Base-by-base conservation (phyloP, 2,329 filamentous ascomycete species). In the Ceratocystiopsis minuta region DNA sequence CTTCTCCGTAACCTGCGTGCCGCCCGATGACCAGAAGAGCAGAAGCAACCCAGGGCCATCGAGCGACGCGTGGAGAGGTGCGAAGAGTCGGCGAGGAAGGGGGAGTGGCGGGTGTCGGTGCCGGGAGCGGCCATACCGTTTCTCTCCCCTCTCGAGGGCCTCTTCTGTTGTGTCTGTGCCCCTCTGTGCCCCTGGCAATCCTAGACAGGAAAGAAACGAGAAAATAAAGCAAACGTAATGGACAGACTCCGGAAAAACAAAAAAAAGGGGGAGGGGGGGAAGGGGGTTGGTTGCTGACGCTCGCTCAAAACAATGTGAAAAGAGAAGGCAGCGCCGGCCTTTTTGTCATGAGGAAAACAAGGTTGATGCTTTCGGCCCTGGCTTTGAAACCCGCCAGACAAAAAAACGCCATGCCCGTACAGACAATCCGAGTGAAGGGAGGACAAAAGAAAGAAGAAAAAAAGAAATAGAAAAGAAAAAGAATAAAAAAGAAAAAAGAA, bases 71-170 rank as follows among this genome's bases (percentile, higher is more conserved):
- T 32, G 38, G 33, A 20, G 36, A 13, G 18, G 15, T 13, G 16
- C 20, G 18, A 14, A 28, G 7, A 28, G 14, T 14, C 13, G 18
- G 1, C 18, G 20, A 28, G 32, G 13, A 20, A n/a, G 12, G 28
- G 16, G 16, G 31, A 34, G 31, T 37, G 37, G 17, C 34, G 36
- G n/a, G 18, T 38, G 36, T 11, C 24, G 32, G 34, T 41, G 36
- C 36, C 37, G 33, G 36, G 33, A 16, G 34, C 16, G 33, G 39
- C 16, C 40, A 45, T n/a, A 40, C 42, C 43, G 37, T 42, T 40
- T 42, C 43, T 39, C 43, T 42, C 35, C 43, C 42, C 43, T 42
- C 40, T 37, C 42, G 43, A 20, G 41, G 37, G 24, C 31, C 39
- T 41, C 34, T 42, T 39, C 36, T 45, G 37, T 38, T 17, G 28